These are phyloP conservation scores for Phlegmacium glaucopus DNA, from an alignment of 768 basidiomycete genomes.

Conservation along the genomic window DNA sequence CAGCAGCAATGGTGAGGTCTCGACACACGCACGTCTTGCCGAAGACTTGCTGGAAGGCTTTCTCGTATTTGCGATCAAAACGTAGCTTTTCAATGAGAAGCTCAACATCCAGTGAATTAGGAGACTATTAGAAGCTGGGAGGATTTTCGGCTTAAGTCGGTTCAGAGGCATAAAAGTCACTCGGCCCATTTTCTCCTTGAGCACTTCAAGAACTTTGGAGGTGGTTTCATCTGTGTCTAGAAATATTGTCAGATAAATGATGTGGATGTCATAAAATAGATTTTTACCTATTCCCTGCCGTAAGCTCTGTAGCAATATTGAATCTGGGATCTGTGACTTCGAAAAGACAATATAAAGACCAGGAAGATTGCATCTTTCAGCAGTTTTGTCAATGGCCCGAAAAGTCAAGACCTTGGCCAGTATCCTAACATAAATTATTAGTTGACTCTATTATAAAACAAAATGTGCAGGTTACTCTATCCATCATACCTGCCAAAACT, in stretches of 20 bases:
- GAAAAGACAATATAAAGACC: slow-evolving; percentile 91
- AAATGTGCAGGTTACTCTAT: slow-evolving; percentile 58
- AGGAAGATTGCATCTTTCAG: slow-evolving; percentile 65
- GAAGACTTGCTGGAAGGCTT: slow-evolving; percentile 96
- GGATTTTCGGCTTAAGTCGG: slow-evolving; percentile 77
- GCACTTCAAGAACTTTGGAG: slow-evolving; percentile 88
- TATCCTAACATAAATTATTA: slow-evolving; percentile 58
- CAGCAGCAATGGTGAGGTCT: slow-evolving; percentile 87
- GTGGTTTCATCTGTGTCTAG: slow-evolving; percentile 94
- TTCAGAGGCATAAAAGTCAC: slow-evolving; percentile 99
- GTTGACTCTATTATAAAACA: not conserved
- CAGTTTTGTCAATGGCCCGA: slow-evolving; percentile 81
- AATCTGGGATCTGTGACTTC: slow-evolving; percentile 86
- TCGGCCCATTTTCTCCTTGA: slow-evolving; percentile 88
- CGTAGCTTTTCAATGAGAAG: slow-evolving; percentile 81
- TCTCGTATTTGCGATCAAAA: slow-evolving; percentile 65
- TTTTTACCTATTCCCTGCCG: slow-evolving; percentile 89
- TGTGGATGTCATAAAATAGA: not conserved
- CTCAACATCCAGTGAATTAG: slow-evolving; percentile 73
- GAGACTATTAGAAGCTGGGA: too few species aligned
- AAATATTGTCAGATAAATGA: slow-evolving; percentile 5
- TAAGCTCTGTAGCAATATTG: slow-evolving; percentile 90
- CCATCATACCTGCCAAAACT: slow-evolving; percentile 90
- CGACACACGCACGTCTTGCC: slow-evolving; percentile 96
- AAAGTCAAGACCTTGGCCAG: slow-evolving; percentile 86